Conservation (phyloP, 2,329 filamentous ascomycete species). For the Hypoxylon sp. region DNA sequence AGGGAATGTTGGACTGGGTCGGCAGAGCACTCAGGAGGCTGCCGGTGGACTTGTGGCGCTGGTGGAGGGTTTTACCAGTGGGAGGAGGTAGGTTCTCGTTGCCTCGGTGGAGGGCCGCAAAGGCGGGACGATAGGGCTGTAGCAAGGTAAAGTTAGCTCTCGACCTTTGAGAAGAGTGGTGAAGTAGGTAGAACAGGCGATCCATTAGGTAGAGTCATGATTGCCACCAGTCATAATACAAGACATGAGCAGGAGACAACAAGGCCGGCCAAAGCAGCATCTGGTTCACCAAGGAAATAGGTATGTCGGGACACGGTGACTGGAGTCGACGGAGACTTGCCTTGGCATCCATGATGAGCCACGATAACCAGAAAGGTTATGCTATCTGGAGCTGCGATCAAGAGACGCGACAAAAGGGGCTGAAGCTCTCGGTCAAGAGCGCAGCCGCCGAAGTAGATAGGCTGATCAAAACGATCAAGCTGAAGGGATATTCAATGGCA, state of each 20-base stretch:
- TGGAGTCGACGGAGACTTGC: constrained; percentile 31
- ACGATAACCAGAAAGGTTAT: neutral
- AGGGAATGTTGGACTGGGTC: constrained; percentile 63
- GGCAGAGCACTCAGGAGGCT: constrained; percentile 59
- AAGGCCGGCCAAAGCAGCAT: neutral
- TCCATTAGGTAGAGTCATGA: neutral
- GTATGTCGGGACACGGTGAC: neutral
- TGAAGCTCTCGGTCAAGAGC: constrained; percentile 25
- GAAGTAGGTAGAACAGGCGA: neutral
- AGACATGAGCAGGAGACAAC: neutral
- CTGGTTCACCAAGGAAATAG: neutral
- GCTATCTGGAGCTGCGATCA: constrained; percentile 11
- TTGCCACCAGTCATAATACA: neutral
- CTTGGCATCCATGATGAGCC: constrained; percentile 37
- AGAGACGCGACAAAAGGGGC: constrained; percentile 17
- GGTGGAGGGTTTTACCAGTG: constrained; percentile 72
- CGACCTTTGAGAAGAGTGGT: neutral
- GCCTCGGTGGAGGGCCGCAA: constrained; percentile 59
- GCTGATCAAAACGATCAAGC: constrained; percentile 16
- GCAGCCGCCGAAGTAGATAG: neutral
- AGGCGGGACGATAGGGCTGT: constrained; percentile 74
- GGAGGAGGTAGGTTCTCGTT: constrained; percentile 47
- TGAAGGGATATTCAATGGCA: constrained; percentile 1
- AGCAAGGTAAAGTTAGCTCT: constrained; percentile 32
- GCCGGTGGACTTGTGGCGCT: constrained; percentile 82